Conservation (phyloP, 768 basidiomycete species). For the Hericium erinaceus region DNA sequence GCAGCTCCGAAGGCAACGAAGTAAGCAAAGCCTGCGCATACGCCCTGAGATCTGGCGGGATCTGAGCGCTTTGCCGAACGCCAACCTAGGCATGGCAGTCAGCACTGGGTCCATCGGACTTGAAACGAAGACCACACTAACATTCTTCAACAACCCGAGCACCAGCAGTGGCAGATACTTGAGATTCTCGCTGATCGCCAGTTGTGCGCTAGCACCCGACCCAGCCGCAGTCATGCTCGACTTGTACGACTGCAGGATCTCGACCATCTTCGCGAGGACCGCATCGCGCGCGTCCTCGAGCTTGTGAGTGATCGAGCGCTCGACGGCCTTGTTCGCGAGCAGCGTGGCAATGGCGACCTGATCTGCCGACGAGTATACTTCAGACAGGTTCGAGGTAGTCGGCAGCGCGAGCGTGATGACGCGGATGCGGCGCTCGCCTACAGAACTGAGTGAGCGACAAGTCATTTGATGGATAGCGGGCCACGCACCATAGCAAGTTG, state of each 20-base stretch:
- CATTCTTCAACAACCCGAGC: conserved; percentile 91
- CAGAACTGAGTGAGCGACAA: neutral
- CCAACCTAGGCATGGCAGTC: conserved; percentile 52
- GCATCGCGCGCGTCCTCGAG: conserved; percentile 85
- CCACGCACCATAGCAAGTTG: conserved; percentile 34
- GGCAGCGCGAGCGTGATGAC: conserved; percentile 85
- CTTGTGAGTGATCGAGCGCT: conserved; percentile 75
- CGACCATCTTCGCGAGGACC: conserved; percentile 75
- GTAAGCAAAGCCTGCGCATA: conserved; percentile 92
- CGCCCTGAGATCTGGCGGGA: conserved; percentile 91
- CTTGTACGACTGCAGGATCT: conserved; percentile 85
- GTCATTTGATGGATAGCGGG: neutral
- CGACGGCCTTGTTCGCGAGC: conserved; percentile 88
- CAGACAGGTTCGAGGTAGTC: conserved; percentile 79
- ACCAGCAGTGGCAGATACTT: conserved; percentile 88
- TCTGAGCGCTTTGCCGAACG: conserved; percentile 90
- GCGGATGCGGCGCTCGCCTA: conserved; percentile 72
- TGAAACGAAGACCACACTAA: conserved; percentile 25
- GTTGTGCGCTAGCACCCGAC: conserved; percentile 86
- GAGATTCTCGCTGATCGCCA: conserved; percentile 88
- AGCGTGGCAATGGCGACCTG: conserved; percentile 80
- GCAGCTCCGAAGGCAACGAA: conserved; percentile 80
- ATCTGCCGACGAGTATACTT: conserved; percentile 85
- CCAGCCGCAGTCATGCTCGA: conserved; percentile 92
- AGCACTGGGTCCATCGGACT: neutral